Conservation (phyloP, 139 green algal genomes). For the Gonium pectorale region DNA sequence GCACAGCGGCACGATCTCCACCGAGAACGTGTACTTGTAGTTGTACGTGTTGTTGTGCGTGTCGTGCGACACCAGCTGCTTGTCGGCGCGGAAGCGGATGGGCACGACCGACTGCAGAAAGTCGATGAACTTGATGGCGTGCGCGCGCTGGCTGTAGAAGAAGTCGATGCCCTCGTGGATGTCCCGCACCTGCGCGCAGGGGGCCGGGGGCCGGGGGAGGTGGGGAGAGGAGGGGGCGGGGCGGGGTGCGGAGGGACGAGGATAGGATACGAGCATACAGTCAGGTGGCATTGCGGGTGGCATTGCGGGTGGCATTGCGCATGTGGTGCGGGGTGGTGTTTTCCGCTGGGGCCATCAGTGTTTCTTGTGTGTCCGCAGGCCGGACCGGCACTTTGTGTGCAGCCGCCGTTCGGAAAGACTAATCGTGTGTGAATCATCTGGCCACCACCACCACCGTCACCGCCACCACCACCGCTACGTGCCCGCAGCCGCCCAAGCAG, state of each 20-base stretch:
- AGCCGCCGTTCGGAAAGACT: no score
- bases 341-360: no score
- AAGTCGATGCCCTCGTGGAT: conserved; percentile 96
- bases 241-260: background rate
- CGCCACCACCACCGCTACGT: no score
- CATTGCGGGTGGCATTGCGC: no score
- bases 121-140: conserved; percentile 95
- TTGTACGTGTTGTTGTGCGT: conserved; percentile 95
- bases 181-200: conserved; percentile 77
- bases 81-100: conserved; percentile 85
- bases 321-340: no score
- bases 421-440: no score
- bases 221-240: background rate
- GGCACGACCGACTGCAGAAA: conserved; percentile 90
- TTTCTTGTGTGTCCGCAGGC: no score
- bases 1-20: conserved; percentile 96
- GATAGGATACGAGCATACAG: background rate
- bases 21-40: conserved; percentile 99
- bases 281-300: no score
- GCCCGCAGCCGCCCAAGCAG: no score
- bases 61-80: conserved; percentile 98
- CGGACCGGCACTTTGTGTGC: no score
- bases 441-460: no score
- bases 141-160: conserved; percentile 88
- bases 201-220: background rate